Evolutionary conservation across 2,329 filamentous ascomycete genomes (phyloP).

Genomic region (Alternaria triticimaculans): DNA sequence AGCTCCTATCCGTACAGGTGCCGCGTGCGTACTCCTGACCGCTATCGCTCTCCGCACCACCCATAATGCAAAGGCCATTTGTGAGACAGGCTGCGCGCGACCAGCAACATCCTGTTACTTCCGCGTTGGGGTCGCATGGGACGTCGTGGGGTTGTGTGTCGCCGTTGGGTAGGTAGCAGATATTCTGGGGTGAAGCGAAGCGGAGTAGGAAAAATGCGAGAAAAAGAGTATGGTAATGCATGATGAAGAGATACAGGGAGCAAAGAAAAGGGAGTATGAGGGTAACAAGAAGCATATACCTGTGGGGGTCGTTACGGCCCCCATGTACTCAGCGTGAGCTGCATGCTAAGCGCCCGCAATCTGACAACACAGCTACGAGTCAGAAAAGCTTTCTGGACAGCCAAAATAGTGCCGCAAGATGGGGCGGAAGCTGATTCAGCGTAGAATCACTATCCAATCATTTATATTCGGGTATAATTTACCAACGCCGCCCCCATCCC

Average conservation of each 20-base stretch:
- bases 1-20: background rate
- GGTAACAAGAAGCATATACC: background rate
- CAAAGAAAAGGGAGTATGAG: accelerated
- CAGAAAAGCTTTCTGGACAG: accelerated
- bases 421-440: background rate
- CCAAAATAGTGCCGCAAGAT: background rate
- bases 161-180: background rate
- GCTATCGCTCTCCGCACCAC: background rate
- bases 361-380: background rate
- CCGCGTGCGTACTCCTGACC: background rate
- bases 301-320: background rate
- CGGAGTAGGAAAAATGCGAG: background rate
- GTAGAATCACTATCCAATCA: background rate
- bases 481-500: background rate
- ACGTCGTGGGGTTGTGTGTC: background rate
- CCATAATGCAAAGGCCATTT: background rate
- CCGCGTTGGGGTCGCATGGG: background rate
- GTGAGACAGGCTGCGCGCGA: background rate
- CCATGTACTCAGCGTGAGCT: background rate
- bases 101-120: background rate
- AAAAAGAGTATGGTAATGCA: background rate
- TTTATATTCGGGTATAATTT: background rate
- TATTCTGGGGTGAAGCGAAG: background rate
- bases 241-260: background rate
- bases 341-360: background rate